These are phyloP conservation scores for Filosporella fistucella DNA, from an alignment of 495 filamentous ascomycete species.

Conservation along the genomic window DNA sequence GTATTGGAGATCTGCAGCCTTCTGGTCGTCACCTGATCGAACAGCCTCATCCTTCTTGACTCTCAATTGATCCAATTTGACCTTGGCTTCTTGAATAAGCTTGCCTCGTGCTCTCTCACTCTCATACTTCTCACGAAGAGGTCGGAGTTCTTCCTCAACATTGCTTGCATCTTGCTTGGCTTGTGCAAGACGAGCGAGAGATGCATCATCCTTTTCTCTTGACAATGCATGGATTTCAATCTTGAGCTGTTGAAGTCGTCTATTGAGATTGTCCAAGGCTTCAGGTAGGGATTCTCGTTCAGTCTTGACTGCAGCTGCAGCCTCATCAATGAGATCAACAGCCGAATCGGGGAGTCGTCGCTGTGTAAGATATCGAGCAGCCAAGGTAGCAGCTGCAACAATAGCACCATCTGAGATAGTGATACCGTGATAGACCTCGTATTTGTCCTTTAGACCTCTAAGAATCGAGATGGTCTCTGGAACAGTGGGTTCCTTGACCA, in stretches of 20 bases:
- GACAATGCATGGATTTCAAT: constrained; percentile 95
- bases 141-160: constrained; percentile 83
- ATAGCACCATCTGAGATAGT: constrained; percentile 91
- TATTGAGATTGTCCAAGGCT: constrained; percentile 86
- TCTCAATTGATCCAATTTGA: constrained; percentile 83
- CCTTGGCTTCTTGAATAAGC: constrained; percentile 92
- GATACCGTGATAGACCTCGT: constrained; percentile 97
- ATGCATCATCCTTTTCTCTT: constrained; percentile 92
- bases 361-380: constrained; percentile 84
- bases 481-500: constrained; percentile 88
- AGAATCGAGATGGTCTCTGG: constrained; percentile 94
- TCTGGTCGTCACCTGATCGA: constrained; percentile 71
- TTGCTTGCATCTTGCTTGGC: constrained; percentile 91
- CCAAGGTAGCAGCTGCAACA: constrained; percentile 82
- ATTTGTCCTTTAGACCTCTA: constrained; percentile 92
- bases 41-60: constrained; percentile 91
- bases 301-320: constrained; percentile 89
- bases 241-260: constrained; percentile 79
- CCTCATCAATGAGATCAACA: constrained; percentile 94
- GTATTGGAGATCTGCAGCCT: constrained; percentile 89
- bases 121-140: constrained; percentile 93
- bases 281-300: constrained; percentile 95
- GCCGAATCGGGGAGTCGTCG: constrained; percentile 92
- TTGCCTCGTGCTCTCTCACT: constrained; percentile 81
- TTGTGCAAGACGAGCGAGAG: constrained; percentile 69